Conservation (phyloP, 495 filamentous ascomycete species). For the Penicillium longicatenatum region DNA sequence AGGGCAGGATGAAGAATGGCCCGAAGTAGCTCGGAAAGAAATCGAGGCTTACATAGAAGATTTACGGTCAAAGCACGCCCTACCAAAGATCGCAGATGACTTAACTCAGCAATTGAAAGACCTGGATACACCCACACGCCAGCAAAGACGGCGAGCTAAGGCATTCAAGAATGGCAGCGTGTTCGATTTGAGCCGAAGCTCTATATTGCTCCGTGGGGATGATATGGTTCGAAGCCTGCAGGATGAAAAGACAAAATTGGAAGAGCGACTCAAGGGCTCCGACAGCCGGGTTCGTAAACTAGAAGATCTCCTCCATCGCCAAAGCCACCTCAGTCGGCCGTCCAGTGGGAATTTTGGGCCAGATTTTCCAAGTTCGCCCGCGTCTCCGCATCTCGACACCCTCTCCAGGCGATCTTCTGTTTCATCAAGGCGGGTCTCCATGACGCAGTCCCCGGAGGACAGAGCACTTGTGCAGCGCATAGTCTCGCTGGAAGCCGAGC, state of each 20-base stretch:
- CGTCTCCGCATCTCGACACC: constrained; percentile 57
- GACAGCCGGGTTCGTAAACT: constrained; percentile 90
- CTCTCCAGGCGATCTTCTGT: constrained; percentile 63
- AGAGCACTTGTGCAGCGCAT: constrained; percentile 68
- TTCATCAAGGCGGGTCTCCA: constrained; percentile 67
- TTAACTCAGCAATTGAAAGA: constrained; percentile 65
- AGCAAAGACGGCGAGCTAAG: constrained; percentile 75
- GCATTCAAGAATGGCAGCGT: constrained; percentile 96
- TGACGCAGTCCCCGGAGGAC: constrained; percentile 65
- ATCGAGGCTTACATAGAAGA: constrained; percentile 56
- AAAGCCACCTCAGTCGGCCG: constrained; percentile 71
- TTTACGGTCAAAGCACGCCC: constrained; percentile 45
- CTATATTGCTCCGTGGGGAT: constrained; percentile 77
- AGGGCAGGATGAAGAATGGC: constrained; percentile 80
- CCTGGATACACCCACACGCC: constrained; percentile 69
- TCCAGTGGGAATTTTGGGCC: constrained; percentile 66
- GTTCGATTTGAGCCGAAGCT: constrained; percentile 79
- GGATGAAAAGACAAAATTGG: constrained; percentile 76
- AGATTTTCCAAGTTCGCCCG: constrained; percentile 49
- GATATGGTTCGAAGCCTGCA: constrained; percentile 73
- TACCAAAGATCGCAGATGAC: constrained; percentile 54
- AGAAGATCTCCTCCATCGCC: constrained; percentile 90
- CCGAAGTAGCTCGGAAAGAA: constrained; percentile 59
- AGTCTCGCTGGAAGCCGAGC: constrained; percentile 78
- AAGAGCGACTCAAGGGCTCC: constrained; percentile 81